Conservation (phyloP, 345 rosid species). For the Sisymbrium altissimum region DNA sequence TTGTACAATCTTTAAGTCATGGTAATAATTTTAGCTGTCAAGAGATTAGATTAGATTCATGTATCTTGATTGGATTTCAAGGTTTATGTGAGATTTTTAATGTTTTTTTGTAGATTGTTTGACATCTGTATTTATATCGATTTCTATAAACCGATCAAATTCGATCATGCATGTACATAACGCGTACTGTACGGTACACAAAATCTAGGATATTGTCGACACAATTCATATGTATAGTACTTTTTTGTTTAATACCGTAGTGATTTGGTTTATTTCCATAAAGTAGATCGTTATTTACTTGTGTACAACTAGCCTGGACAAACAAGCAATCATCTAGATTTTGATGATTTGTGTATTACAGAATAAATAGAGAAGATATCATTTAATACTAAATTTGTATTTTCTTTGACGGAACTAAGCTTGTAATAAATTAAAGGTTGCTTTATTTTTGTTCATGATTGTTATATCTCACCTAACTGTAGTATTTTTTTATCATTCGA, state of each 20-base stretch:
- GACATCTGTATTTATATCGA: slow-evolving; percentile 11
- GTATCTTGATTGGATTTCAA: neutral
- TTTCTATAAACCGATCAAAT: neutral
- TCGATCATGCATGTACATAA: no score
- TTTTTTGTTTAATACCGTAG: neutral
- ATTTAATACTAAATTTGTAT: neutral
- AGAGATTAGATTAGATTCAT: neutral
- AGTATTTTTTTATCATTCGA: neutral
- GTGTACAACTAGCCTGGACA: neutral
- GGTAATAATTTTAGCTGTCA: slow-evolving; percentile 18
- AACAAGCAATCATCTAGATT: neutral
- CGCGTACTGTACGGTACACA: no score
- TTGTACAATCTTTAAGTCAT: slow-evolving; percentile 2
- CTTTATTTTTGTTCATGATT: neutral
- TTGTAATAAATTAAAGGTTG: neutral
- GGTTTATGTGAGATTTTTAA: neutral
- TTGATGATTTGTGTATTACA: neutral
- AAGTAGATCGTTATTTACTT: neutral
- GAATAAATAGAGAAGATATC: neutral
- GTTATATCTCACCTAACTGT: slow-evolving; percentile 5
- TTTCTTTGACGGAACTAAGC: neutral
- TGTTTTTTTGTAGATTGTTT: neutral
- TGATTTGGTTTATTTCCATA: neutral
- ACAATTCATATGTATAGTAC: no score
- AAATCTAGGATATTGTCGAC: no score